A percentile compares a stretch with the other conserved stretches of the same genome.
Evolutionary conservation across 1,284 basidiomycete genomes (phyloP).

Genomic region (Anthracocystis panici-leucophaei): DNA sequence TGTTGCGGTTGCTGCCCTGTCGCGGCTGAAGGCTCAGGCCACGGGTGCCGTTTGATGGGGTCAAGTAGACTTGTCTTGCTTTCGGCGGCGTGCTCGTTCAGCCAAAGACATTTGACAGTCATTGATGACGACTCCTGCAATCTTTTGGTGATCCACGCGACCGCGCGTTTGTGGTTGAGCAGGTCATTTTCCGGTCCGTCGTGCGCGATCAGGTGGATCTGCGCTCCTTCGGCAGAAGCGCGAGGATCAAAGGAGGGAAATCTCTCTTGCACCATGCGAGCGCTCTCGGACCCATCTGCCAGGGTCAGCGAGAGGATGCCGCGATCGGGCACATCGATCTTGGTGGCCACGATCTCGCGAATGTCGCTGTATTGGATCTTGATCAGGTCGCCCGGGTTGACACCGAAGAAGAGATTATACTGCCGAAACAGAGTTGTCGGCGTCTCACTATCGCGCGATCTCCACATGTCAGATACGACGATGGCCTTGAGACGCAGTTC

Average conservation of each 20-base stretch:
- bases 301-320: slow-evolving; percentile 16
- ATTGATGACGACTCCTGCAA: neutral
- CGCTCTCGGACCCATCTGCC: slow-evolving; percentile 8
- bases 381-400: neutral
- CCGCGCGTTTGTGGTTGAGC: slow-evolving; percentile 3
- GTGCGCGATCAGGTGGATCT: slow-evolving; percentile 26
- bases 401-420: slow-evolving; percentile 2
- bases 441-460: slow-evolving; percentile 7
- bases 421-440: neutral
- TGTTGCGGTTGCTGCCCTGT: neutral
- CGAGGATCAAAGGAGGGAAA: slow-evolving; percentile 29
- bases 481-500: slow-evolving; percentile 19
- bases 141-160: neutral
- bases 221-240: slow-evolving; percentile 24
- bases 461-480: slow-evolving; percentile 37
- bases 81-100: slow-evolving; percentile 9
- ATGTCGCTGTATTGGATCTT: slow-evolving; percentile 30
- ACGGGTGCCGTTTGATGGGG: neutral
- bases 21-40: neutral
- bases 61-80: slow-evolving; percentile 10
- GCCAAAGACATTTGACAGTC: neutral
- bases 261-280: slow-evolving; percentile 9
- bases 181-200: neutral
- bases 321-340: slow-evolving; percentile 4
- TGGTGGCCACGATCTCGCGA: slow-evolving; percentile 5